Base-by-base conservation (phyloP, 768 basidiomycete species). In the Phallus indusiatus region DNA sequence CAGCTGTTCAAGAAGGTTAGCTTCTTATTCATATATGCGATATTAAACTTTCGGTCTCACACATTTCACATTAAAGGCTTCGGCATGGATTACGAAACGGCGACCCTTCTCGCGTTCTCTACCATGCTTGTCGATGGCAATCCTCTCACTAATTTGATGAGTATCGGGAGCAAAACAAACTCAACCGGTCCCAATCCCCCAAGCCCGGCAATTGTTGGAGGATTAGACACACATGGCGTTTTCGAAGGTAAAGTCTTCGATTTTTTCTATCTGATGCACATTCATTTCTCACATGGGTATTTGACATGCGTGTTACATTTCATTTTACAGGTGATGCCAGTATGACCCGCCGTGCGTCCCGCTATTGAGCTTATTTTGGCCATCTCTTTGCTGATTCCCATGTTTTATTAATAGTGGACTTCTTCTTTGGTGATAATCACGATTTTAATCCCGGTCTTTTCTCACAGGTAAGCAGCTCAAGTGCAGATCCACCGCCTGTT, bases 41-140 rank as follows among this genome's bases (percentile, higher is more conserved):
- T 28, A 28, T 7, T 7, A 7, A 3, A 28, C 28, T 7, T 9
- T 8, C 24, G 18, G 28, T 35, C 12, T 35, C 18, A 24, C 3
- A n/a, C 1, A 22, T 22, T 20, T 42, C 47, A 21, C 1, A 12
- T 47, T 1, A n/a, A 17, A 60, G 59, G 59, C 33, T 60, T 60
- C 21, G 54, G 54, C 37, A 60, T 60, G 59, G 59, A 28, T 4
- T 20, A 42, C 18, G 36, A 36, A 28, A 24, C 37, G 20, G 59
- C 59, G 14, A 24, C 20, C 7, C n/a, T 53, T 17, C 37, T 60
- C 36, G 49, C 37, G 16, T 60, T 54, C 34, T 51, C 53, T 17
- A 53, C 59, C 28, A 47, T 54, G 42, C 36, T 60, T 8, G 59
- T 54, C 59, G 46, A 60, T 47, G 59, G 59, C 17, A 60, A 60